Evolutionary conservation across 208 protist species (phyloP).

Genomic region (Leishmania mexicana): DNA sequence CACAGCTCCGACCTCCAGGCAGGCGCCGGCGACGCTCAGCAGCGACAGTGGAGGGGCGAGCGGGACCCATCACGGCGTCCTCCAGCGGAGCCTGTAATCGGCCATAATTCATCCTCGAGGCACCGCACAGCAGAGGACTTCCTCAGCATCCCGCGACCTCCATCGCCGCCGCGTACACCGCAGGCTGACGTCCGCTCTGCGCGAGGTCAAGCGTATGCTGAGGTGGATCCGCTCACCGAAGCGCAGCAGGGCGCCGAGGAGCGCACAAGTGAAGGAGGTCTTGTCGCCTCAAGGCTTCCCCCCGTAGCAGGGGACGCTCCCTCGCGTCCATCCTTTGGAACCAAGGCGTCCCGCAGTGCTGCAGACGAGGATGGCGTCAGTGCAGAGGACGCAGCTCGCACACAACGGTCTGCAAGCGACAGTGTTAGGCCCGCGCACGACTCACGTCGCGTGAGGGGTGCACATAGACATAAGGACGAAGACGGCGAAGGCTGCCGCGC

Average conservation of each 20-base stretch:
- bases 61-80: background rate
- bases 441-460: background rate
- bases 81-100: background rate
- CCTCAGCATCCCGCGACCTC: slow-evolving; percentile 3
- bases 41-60: background rate
- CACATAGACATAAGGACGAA: background rate
- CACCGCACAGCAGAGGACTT: slow-evolving; percentile 3
- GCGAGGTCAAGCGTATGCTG: background rate
- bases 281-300: slow-evolving; percentile 2
- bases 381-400: no score
- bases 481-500: background rate
- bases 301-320: background rate
- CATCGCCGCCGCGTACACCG: slow-evolving; percentile 1
- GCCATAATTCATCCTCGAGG: no score
- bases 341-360: background rate
- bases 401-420: background rate
- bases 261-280: slow-evolving; percentile 4
- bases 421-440: no score
- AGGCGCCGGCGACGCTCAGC: background rate
- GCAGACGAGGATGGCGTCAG: background rate
- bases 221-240: background rate
- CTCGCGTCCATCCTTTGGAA: background rate
- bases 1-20: background rate
- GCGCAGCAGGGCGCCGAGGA: background rate
- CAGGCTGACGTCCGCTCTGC: background rate